Base-by-base conservation (phyloP, 2,329 filamentous ascomycete species). In the Penicillium sp. region DNA sequence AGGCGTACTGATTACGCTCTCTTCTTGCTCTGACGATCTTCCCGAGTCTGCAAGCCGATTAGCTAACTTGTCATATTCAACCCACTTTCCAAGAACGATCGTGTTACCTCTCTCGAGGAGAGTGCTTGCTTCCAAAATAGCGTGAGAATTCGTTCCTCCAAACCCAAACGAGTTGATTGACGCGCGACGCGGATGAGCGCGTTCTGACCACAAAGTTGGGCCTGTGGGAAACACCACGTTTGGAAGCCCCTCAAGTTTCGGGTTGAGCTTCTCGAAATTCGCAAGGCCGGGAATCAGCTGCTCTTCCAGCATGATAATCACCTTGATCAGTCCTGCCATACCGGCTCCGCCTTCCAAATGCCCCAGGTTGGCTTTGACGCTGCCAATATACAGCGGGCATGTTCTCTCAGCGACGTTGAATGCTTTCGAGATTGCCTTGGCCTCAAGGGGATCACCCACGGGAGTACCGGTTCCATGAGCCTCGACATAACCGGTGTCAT, bases 291-390 rank as follows among this genome's bases (percentile, higher is more conserved):
- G 32, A 19, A 45, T 47, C 2, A 36, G 2, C 3, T 25, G 26
- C 3, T 43, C 14, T 15, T 39, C 43, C 6, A 49, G 14, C 1
- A 26, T 30, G 26, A 47, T 16, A 13, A 54, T 47, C 13, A 35
- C 33, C 19, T 41, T 41, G 4, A 58, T 50, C 13, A 48, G 26
- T 6, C 20, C 30, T 4, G 54, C 59, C 54, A 15, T 57, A 53
- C 43, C 66, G 57, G 7, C 63, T 47, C 10, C 54, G 47, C 7
- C 68, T 60, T 53, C 52, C 13, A 36, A 21, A 23, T 44, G 41
- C 4, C 41, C 41, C n/a, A 44, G 13, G 8, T 32, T 36, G 2
- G 41, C 31, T 14, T 44, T 44, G 2, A 44, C 16, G 1, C 28
- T 14, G 3, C 40, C 40, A 7, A 43, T 15, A 20, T 30, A 30